Conservation (phyloP, 2,329 filamentous ascomycete genomes). For the Colletotrichum truncatum region DNA sequence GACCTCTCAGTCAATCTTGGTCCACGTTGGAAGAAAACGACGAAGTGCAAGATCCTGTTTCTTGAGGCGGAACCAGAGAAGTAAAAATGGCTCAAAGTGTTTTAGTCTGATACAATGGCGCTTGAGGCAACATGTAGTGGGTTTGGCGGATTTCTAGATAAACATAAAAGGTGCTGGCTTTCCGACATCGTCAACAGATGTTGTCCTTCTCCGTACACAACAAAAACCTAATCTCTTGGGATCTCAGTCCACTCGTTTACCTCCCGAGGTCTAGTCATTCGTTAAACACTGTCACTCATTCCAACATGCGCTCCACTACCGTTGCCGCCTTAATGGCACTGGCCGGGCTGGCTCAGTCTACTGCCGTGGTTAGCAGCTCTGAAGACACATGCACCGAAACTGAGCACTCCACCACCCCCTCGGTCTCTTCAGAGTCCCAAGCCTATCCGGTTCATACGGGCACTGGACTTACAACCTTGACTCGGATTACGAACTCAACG, state of each 20-base stretch:
- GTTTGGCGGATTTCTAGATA: not conserved
- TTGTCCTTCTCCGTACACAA: not conserved
- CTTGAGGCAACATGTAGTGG: not conserved
- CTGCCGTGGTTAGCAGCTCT: not conserved
- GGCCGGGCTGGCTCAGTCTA: not conserved
- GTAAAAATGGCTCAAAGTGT: not conserved
- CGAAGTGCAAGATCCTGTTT: no score
- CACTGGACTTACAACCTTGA: not conserved
- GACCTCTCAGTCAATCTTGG: no score
- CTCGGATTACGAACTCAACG: not conserved
- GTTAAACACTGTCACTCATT: not conserved
- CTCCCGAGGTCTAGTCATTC: conserved; percentile 4
- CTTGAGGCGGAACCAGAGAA: no score
- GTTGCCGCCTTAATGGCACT: not conserved
- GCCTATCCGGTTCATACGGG: not conserved
- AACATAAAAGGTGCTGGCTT: not conserved
- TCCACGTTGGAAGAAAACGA: no score
- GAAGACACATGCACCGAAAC: not conserved
- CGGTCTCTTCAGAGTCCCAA: not conserved
- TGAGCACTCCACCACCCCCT: not conserved
- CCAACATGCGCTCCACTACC: not conserved
- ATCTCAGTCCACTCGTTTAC: not conserved
- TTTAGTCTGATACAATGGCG: not conserved
- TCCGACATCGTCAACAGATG: not conserved
- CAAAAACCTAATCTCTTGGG: not conserved